phyloP scores from a whole-genome alignment of 441 rosid genomes.

The Aleurites moluccanus region DNA sequence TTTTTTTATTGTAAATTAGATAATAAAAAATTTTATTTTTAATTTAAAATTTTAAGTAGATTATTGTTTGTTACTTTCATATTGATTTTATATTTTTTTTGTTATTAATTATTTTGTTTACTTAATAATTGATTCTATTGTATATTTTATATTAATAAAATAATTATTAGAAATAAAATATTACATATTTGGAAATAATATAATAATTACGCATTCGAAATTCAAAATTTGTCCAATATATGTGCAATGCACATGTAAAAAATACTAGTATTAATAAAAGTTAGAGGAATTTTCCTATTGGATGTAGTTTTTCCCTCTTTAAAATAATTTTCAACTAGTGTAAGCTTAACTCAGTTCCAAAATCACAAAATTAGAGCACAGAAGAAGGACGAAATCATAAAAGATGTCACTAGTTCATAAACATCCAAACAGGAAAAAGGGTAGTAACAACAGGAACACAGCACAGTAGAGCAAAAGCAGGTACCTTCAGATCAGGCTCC shows the following conservation, averaged over 20 bases:
- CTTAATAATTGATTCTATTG: no score
- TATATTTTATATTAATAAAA: no score
- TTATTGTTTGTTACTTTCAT: no score
- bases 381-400: neutral
- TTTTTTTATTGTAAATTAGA: no score
- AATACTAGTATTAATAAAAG: neutral
- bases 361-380: neutral
- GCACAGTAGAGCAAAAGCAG: neutral
- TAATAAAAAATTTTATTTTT: no score
- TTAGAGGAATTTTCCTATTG: neutral
- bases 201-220: no score
- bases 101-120: no score
- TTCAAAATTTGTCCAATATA: no score
- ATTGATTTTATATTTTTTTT: no score
- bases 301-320: neutral
- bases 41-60: no score
- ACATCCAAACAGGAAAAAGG: neutral
- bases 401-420: neutral
- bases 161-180: no score
- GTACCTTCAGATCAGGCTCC: conserved; percentile 74
- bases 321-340: neutral
- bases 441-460: neutral
- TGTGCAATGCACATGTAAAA: neutral
- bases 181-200: no score
- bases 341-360: neutral